Base-by-base conservation (phyloP, 371 early-diverging fungal species). In the Mucor racemosus region DNA sequence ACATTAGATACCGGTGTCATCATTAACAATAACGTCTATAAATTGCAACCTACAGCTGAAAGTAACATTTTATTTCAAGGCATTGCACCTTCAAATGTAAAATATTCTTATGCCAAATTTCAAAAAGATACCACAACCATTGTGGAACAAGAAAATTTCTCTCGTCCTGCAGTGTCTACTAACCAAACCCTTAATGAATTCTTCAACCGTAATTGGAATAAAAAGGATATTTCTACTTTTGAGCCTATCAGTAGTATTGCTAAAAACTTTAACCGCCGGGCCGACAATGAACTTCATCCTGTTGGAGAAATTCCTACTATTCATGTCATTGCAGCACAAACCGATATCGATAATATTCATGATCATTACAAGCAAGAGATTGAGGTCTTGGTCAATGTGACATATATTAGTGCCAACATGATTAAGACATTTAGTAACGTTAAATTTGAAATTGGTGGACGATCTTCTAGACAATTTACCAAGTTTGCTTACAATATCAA, bases 401-500 rank as follows among this genome's bases (percentile, higher is more conserved):
- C 77, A 3, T 72, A 71, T 31, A 73, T 79, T 7, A 73, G 79
- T 8, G 40, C 60, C 10, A 64, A 65, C 13, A 33, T 67, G 33
- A 63, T 75, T 5, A 48, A 69, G 48, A 19, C 64, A 8, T 71
- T 78, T 15, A 54, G 60, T 0, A 62, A 69, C 36, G 72, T 64
- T 0, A 59, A 71, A 33, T 63, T 81, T 15, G 60, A 68, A 42
- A 48, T 81, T 6, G 66, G 75, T 4, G 81, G 81, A 4, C 71
- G 77, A 11, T 71, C 72, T 4, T 73, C 76, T n/a, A 69, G 75
- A 33, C 56, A 53, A 1, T 53, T 69, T 21, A 61, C 71, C 9
- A 78, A 81, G 58, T 54, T 76, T n/a, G 60, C 78, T 5, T 81
- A 81, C 46, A 76, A 72, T 17, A 46, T 78, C 21, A 73, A 78